Evolutionary conservation across 2,329 filamentous ascomycete species (phyloP).

Genomic region (Elsinoe batatas): DNA sequence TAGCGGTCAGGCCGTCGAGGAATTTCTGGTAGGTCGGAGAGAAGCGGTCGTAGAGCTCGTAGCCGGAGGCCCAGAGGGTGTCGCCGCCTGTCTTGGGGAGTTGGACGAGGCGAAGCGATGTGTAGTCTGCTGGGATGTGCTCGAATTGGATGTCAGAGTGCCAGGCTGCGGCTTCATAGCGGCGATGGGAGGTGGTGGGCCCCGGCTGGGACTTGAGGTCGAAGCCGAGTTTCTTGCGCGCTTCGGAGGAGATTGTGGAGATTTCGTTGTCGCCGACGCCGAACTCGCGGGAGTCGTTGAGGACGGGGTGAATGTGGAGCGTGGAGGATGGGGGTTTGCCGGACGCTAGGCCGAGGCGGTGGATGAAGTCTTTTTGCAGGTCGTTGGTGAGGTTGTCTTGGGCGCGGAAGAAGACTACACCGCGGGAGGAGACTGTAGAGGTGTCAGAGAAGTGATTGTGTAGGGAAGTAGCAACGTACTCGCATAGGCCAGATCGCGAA

Average conservation of each 20-base stretch:
- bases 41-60: constrained; percentile 49
- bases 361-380: constrained; percentile 44
- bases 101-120: constrained; percentile 28
- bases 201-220: constrained; percentile 32
- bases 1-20: constrained; percentile 46
- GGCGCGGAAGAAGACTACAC: constrained; percentile 23
- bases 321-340: constrained; percentile 47
- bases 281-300: constrained; percentile 35
- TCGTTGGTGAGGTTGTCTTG: constrained; percentile 36
- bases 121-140: constrained; percentile 33
- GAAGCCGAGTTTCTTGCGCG: constrained; percentile 28
- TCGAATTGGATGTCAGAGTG: constrained; percentile 40
- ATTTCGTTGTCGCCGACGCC: constrained; percentile 31
- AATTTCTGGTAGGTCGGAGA: constrained; percentile 49
- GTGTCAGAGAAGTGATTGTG: background rate
- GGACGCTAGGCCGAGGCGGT: constrained; percentile 40
- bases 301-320: constrained; percentile 52
- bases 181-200: constrained; percentile 12
- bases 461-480: background rate
- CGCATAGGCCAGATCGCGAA: constrained; percentile 20
- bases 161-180: constrained; percentile 33
- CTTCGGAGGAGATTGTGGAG: constrained; percentile 31
- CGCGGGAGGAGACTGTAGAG: constrained; percentile 18
- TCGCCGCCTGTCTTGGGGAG: constrained; percentile 34
- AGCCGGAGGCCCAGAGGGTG: constrained; percentile 38